Evolutionary conservation across 352 stramenopile species (phyloP), one percentile per base, ranked within the genome.

Genomic region (Globisporangium middletonii): DNA sequence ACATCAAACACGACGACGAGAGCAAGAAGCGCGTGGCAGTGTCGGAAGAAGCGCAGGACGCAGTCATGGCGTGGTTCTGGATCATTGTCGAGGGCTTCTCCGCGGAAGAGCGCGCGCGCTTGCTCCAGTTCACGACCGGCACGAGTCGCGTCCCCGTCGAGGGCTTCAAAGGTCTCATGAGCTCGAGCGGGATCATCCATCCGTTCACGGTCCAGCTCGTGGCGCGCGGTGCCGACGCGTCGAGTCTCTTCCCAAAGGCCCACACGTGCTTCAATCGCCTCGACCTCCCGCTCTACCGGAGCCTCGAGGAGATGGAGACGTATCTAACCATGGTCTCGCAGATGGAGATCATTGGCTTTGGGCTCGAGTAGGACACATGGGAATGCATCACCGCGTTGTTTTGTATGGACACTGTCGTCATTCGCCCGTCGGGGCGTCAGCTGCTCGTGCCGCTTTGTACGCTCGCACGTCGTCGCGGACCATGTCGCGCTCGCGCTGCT

Each of bases 191-290:
- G n/a, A 83, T 86, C 50, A 85, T 89, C 50, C 79, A 89, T 55
- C 68, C 71, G 52, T 94, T 94, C 64, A 88, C 78, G n/a, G 75
- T 94, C 37, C 79, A 92, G 66, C 60, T 90, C n/a, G 64, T 92
- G 3, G 59, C 66, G 3, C 69, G 70, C 19, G 72, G 75, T 18
- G 58, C 75, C n/a, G 69, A 77, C 6, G 68, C 66, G 2, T 59
- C 71, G 27, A 67, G 72, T 18, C 53, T 87, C 15, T 91, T 82
- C 45, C 79, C 84, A 18, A 83, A 85, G n/a, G 79, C 79, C 9
- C 84, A 94, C 63, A 94, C 84, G 45, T 94, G 83, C 64, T 94
- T 94, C 59, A 94, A 94, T 57, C 72, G 83, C 19, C 77, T 92
- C 45, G 82, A 92, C 47, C 69, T 92, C 37, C 82, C 82, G 42